Evolutionary conservation across 2,329 filamentous ascomycete genomes (phyloP), one percentile per base, ranked within the genome.

Genomic region (Incumbomyces delicatus): DNA sequence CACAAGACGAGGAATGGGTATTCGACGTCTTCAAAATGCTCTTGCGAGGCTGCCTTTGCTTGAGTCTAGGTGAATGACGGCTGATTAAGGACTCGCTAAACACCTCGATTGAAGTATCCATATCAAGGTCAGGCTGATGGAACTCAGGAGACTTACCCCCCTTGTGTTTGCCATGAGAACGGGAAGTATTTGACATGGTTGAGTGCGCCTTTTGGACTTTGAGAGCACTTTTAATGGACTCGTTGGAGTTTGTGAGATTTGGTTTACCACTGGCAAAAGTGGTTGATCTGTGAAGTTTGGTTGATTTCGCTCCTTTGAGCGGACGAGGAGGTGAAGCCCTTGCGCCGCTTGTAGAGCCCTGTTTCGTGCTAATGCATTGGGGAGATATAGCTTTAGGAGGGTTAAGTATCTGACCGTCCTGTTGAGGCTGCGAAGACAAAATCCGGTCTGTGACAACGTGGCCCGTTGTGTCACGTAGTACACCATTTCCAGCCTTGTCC

Each of bases 231-330:
- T 53, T 57, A 42, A 55, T 52, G 29, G 53, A 47, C 31, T 41
- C 47, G 39, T 43, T 16, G 13, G 36, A 34, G 30, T 42, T 27
- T 5, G 22, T 8, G 8, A 8, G 8, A 27, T 27, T 8, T 27
- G 22, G 22, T 27, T 27, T 27, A 8, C 22, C 5, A 5, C 8
- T 8, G 22, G 49, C 49, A 34, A 56, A 55, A 13, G 53, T 52
- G 17, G 51, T 45, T 32, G 49, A 59, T 51, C 52, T 63, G 46
- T 32, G 54, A 46, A 43, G 54, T 27, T 53, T 59, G 30, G n/a
- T 13, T 2, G 14, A 8, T 17, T 35, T 44, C 31, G 30, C 4
- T 8, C 5, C 22, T 27, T 27, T 27, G 22, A 27, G 22, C 22
- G 8, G 8, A 8, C 8, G 4, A 8, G 22, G 5, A 27, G 22